Percentiles rank a stretch among this genome's conserved stretches.
phyloP scores from a whole-genome alignment of 2,329 filamentous ascomycete genomes.

The Aschersonia sp. region DNA sequence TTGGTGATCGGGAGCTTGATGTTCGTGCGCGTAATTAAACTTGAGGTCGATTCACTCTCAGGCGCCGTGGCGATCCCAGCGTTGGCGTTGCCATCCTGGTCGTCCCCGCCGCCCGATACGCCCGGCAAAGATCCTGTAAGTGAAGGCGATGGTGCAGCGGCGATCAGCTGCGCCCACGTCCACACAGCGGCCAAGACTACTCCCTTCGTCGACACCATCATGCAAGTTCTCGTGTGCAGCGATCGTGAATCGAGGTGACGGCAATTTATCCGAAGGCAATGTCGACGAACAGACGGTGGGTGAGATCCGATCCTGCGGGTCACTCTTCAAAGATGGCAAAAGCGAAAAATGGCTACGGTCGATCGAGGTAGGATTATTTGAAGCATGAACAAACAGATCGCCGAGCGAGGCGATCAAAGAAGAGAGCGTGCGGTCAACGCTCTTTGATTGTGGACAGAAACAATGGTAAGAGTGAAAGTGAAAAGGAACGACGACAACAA shows the following conservation, averaged over 20 bases:
- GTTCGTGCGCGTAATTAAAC: neutral
- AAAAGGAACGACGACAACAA: neutral
- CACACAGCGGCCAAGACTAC: neutral
- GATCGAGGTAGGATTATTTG: neutral
- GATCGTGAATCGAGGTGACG: neutral
- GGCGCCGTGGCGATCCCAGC: neutral
- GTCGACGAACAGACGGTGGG: neutral
- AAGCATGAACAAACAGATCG: neutral
- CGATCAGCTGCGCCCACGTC: neutral
- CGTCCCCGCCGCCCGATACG: no score
- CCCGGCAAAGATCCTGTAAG: neutral
- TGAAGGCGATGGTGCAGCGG: neutral
- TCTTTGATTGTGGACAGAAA: neutral
- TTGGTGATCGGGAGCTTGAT: slow-evolving; percentile 36
- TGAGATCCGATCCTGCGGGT: slow-evolving; percentile 1
- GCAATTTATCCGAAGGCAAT: neutral
- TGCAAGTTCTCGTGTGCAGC: neutral
- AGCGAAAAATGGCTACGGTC: neutral
- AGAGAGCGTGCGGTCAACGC: neutral
- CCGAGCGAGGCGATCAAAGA: neutral
- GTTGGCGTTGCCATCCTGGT: no score
- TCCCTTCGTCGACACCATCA: neutral
- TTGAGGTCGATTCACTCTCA: neutral
- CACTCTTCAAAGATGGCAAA: neutral
- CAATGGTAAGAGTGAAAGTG: no score